phyloP scores from a whole-genome alignment of 805 yeast species.

The Candida arabinofermentans region DNA sequence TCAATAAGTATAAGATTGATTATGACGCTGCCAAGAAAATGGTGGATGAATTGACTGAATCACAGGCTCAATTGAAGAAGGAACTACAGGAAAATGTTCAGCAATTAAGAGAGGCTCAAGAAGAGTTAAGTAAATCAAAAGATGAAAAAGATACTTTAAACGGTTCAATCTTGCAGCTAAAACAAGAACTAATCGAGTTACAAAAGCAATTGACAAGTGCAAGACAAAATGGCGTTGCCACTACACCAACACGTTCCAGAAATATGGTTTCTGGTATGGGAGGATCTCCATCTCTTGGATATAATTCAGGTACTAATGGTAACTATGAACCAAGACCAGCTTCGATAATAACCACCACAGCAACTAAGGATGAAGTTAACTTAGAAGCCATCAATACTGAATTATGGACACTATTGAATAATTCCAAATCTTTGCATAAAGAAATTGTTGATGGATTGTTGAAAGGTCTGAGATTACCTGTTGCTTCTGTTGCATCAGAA shows the following conservation, averaged over 20 bases:
- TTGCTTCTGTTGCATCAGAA: conserved; percentile 78
- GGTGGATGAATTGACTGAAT: conserved; percentile 54
- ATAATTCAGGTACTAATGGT: conserved; percentile 19
- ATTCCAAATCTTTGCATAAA: conserved; percentile 66
- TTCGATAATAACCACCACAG: conserved; percentile 56
- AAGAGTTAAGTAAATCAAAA: conserved; percentile 52
- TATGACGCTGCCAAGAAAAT: conserved; percentile 54
- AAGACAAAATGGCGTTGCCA: conserved; percentile 15
- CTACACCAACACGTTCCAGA: conserved; percentile 13
- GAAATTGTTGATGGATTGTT: conserved; percentile 86
- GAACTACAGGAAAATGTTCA: conserved; percentile 60
- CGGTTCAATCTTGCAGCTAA: conserved; percentile 53
- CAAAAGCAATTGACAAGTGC: conserved; percentile 27
- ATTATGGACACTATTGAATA: conserved; percentile 63
- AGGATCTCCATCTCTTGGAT: conserved; percentile 19
- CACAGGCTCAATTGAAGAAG: conserved; percentile 58
- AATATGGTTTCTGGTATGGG: conserved; percentile 11
- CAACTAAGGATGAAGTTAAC: conserved; percentile 39
- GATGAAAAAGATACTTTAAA: conserved; percentile 65
- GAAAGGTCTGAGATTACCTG: conserved; percentile 81
- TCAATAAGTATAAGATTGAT: conserved; percentile 50
- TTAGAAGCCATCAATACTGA: conserved; percentile 73
- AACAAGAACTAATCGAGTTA: conserved; percentile 34
- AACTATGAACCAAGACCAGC: conserved; percentile 53
- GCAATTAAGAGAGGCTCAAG: conserved; percentile 58